Evolutionary conservation across 2,329 filamentous ascomycete species (phyloP).

Genomic region (Aaosphaeria arxii): DNA sequence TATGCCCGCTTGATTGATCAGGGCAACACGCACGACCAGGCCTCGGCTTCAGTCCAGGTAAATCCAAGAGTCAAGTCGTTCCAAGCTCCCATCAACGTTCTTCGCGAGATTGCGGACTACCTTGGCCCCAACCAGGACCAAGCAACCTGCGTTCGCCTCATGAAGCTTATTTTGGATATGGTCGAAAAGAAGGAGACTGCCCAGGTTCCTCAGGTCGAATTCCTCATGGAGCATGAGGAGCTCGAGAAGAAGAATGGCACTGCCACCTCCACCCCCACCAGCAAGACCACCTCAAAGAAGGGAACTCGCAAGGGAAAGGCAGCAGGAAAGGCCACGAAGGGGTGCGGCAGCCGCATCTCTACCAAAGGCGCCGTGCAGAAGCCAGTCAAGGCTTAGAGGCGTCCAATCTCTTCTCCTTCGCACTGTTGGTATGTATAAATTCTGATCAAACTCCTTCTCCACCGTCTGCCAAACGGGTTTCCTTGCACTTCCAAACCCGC

Average conservation of each 20-base stretch:
- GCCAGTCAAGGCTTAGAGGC: not conserved
- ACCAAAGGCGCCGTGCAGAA: constrained; percentile 7
- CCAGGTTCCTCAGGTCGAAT: constrained; percentile 14
- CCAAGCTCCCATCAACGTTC: constrained; percentile 31
- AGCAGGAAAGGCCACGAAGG: no score
- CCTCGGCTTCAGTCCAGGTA: constrained; percentile 5
- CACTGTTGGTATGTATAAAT: no score
- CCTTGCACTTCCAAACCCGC: no score
- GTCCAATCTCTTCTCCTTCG: no score
- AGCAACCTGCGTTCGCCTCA: constrained; percentile 15
- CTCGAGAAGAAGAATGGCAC: not conserved
- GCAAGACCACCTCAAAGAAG: not conserved
- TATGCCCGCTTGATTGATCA: constrained; percentile 22
- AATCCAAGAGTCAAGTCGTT: constrained; percentile 17
- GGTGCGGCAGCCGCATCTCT: constrained; percentile 1
- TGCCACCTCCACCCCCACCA: not conserved
- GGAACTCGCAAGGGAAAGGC: no score
- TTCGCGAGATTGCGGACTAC: constrained; percentile 24
- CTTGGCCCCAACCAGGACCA: constrained; percentile 18
- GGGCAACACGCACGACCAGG: constrained; percentile 7
- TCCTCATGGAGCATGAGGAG: constrained; percentile 2
- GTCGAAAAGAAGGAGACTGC: constrained; percentile 19
- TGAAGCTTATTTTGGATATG: constrained; percentile 27
- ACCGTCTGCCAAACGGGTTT: no score
- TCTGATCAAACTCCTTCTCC: no score